Conservation (phyloP, 1,139 yeast species). For the Williopsis jadinii region DNA sequence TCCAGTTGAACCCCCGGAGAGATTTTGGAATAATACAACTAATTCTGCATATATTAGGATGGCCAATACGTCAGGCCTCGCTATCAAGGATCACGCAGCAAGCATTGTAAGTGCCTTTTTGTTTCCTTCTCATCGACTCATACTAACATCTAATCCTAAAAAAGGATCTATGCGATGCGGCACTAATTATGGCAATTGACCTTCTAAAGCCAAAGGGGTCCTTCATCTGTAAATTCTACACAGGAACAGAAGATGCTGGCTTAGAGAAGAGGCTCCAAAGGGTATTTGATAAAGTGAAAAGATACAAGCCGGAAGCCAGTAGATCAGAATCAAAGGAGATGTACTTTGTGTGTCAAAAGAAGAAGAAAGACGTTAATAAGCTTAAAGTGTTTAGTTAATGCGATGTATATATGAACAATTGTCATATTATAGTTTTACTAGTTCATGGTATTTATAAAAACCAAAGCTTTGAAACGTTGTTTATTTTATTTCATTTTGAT, state of each 20-base stretch:
- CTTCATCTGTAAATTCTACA: slow-evolving; percentile 65
- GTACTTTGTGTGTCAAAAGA: slow-evolving; percentile 60
- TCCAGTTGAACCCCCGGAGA: slow-evolving; percentile 58
- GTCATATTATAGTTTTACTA: too few species aligned
- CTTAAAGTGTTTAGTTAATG: slow-evolving; percentile 32
- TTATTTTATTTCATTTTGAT: neutral
- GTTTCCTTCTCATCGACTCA: neutral
- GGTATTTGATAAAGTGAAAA: slow-evolving; percentile 51
- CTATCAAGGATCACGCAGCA: slow-evolving; percentile 52
- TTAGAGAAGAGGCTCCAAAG: slow-evolving; percentile 49
- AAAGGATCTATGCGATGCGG: slow-evolving; percentile 86
- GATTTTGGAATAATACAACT: slow-evolving; percentile 67
- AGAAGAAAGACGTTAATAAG: slow-evolving; percentile 40
- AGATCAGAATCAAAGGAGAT: slow-evolving; percentile 59
- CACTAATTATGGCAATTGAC: slow-evolving; percentile 67
- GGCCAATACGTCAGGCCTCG: slow-evolving; percentile 64
- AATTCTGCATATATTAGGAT: slow-evolving; percentile 73
- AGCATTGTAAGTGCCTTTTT: slow-evolving; percentile 40
- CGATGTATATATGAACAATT: too few species aligned
- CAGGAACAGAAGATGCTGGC: slow-evolving; percentile 60
- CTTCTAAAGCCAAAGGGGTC: slow-evolving; percentile 62
- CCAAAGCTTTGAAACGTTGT: too few species aligned
- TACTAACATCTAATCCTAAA: slow-evolving; percentile 3
- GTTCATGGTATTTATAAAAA: too few species aligned
- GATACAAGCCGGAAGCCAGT: slow-evolving; percentile 56